phyloP scores from a whole-genome alignment of 345 rosid genomes.

The Populus deltoides region DNA sequence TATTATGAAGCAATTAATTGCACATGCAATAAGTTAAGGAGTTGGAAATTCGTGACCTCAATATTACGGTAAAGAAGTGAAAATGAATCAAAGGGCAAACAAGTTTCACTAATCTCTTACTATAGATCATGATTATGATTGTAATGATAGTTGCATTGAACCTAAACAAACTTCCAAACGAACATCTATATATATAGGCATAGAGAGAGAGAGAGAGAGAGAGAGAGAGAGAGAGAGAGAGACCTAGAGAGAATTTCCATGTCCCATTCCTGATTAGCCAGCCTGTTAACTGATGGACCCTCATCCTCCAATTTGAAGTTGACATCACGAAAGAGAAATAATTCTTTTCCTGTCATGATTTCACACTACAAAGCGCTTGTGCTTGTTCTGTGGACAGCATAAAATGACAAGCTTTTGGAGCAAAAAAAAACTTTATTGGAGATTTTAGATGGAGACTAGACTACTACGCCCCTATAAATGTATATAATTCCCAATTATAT shows the following conservation, averaged over 20 bases:
- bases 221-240: conserved; percentile 14
- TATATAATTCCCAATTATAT: background rate
- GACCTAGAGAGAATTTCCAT: conserved; percentile 7
- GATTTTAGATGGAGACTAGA: background rate
- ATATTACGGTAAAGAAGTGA: background rate
- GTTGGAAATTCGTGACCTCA: too few species aligned
- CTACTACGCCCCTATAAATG: background rate
- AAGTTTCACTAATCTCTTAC: conserved; percentile 9
- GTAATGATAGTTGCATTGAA: conserved; percentile 34
- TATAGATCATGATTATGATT: conserved; percentile 21
- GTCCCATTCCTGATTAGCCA: background rate
- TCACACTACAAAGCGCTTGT: background rate
- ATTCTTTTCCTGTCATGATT: background rate
- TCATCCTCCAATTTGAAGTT: background rate
- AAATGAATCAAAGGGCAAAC: background rate
- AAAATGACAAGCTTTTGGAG: background rate
- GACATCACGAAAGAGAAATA: background rate
- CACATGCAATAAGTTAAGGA: too few species aligned
- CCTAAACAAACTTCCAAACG: conserved; percentile 37
- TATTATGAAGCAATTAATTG: too few species aligned
- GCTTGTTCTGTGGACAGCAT: background rate
- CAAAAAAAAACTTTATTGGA: background rate
- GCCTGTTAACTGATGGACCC: conserved; percentile 16
- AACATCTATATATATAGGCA: background rate
- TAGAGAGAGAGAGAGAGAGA: background rate